Evolutionary conservation across 768 basidiomycete species (phyloP).

Genomic region (Mrakia hoshinonis): DNA sequence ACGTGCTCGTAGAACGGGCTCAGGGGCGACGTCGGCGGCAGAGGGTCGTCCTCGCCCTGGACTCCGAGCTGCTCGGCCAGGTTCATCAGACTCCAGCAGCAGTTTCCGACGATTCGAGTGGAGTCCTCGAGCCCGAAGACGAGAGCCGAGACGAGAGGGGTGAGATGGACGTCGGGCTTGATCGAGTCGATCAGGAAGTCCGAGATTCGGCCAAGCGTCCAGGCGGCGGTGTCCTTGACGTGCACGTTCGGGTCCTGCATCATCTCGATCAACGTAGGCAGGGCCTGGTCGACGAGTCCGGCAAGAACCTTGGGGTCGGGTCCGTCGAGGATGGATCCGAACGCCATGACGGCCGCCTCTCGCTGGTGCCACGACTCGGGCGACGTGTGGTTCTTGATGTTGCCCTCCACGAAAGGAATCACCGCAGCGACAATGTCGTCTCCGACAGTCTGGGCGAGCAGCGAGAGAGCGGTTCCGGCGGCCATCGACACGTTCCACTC

Average conservation of each 20-base stretch:
- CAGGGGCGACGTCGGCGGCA: conserved; percentile 55
- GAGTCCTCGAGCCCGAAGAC: conserved; percentile 70
- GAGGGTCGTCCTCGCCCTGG: conserved; percentile 54
- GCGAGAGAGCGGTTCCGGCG: conserved; percentile 78
- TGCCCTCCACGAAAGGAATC: conserved; percentile 94
- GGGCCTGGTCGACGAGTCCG: conserved; percentile 85
- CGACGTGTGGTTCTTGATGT: conserved; percentile 58
- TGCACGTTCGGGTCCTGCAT: conserved; percentile 76
- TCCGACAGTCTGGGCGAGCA: conserved; percentile 80
- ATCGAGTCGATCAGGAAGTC: conserved; percentile 77
- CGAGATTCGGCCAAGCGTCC: conserved; percentile 93
- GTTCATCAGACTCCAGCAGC: conserved; percentile 95
- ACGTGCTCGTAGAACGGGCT: conserved; percentile 84
- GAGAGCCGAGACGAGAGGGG: conserved; percentile 70
- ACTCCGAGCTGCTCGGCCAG: conserved; percentile 75
- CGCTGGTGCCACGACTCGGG: conserved; percentile 81
- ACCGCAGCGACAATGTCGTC: conserved; percentile 85
- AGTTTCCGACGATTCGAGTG: conserved; percentile 81
- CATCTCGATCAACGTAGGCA: conserved; percentile 90
- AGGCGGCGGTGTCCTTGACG: conserved; percentile 94
- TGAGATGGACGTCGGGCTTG: conserved; percentile 79
- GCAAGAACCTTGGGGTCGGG: conserved; percentile 80
- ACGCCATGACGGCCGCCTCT: conserved; percentile 97
- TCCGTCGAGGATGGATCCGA: conserved; percentile 93
- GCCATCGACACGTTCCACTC: conserved; percentile 99